phyloP scores from a whole-genome alignment of 2,329 filamentous ascomycete genomes.

The Monosporascus sp. region DNA sequence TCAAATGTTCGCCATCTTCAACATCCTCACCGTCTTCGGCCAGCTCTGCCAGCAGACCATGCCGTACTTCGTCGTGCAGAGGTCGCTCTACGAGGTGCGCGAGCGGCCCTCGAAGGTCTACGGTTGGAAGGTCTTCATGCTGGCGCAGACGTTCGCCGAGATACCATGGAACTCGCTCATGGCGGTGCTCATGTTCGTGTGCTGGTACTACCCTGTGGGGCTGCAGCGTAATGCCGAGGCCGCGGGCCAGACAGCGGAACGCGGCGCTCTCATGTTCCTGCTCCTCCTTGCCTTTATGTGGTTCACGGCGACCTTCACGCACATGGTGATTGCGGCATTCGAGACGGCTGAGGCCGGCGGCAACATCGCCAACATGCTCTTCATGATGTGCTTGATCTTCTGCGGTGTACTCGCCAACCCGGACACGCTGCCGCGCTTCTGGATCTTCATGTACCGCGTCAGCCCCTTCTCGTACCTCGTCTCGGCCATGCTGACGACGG shows the following conservation, averaged over 20 bases:
- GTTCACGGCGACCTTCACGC: constrained; percentile 76
- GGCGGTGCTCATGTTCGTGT: constrained; percentile 70
- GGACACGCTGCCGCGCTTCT: constrained; percentile 61
- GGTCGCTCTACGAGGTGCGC: constrained; percentile 76
- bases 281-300: constrained; percentile 70
- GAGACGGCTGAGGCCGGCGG: constrained; percentile 70
- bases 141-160: constrained; percentile 78
- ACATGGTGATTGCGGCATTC: constrained; percentile 70
- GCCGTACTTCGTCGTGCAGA: constrained; percentile 80
- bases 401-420: constrained; percentile 66
- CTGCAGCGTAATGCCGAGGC: constrained; percentile 64
- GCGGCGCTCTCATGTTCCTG: constrained; percentile 75
- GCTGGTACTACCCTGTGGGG: constrained; percentile 83
- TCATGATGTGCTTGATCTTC: constrained; percentile 70
- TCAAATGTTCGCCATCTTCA: constrained; percentile 82
- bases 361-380: constrained; percentile 70
- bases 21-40: constrained; percentile 76
- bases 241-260: constrained; percentile 57
- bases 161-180: constrained; percentile 78
- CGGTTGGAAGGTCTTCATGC: constrained; percentile 79
- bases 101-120: constrained; percentile 82
- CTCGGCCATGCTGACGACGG: constrained; percentile 58
- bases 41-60: constrained; percentile 76
- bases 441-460: constrained; percentile 71
- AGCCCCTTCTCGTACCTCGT: constrained; percentile 73